A percentile compares a stretch with the other conserved stretches of the same genome.
Evolutionary conservation across 306 rosid species (phyloP).

Genomic region (Cicer bijugum): DNA sequence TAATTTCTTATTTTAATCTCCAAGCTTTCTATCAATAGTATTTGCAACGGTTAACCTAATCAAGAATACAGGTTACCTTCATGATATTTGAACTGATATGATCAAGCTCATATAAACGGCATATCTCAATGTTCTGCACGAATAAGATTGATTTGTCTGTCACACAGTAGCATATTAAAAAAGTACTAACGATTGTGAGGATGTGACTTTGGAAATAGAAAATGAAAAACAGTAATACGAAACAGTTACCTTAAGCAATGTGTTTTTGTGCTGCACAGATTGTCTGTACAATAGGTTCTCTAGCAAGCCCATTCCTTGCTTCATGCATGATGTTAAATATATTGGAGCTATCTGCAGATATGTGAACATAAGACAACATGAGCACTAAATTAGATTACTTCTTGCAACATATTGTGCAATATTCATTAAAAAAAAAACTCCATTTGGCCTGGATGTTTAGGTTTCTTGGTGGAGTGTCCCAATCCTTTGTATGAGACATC

Average conservation of each 20-base stretch:
- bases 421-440: not conserved
- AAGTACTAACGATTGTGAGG: conserved; percentile 22
- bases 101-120: conserved; percentile 83
- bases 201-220: conserved; percentile 29
- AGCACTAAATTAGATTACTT: conserved; percentile 44
- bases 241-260: conserved; percentile 74
- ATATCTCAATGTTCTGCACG: conserved; percentile 86
- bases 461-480: not conserved
- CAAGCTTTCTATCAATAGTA: conserved; percentile 5
- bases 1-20: no score
- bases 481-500: conserved; percentile 7
- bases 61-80: conserved; percentile 61
- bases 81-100: conserved; percentile 72
- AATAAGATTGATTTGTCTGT: conserved; percentile 34
- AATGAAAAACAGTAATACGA: conserved; percentile 35
- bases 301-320: conserved; percentile 89
- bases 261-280: conserved; percentile 70
- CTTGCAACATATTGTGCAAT: conserved; percentile 21
- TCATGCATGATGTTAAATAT: conserved; percentile 88
- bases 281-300: conserved; percentile 77
- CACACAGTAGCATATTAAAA: conserved; percentile 44
- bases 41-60: conserved; percentile 39
- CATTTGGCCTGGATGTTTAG: not conserved
- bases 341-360: conserved; percentile 91
- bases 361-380: conserved; percentile 39